Conservation (phyloP, 2,329 filamentous ascomycete genomes). For the Colletotrichum theobromicola region DNA sequence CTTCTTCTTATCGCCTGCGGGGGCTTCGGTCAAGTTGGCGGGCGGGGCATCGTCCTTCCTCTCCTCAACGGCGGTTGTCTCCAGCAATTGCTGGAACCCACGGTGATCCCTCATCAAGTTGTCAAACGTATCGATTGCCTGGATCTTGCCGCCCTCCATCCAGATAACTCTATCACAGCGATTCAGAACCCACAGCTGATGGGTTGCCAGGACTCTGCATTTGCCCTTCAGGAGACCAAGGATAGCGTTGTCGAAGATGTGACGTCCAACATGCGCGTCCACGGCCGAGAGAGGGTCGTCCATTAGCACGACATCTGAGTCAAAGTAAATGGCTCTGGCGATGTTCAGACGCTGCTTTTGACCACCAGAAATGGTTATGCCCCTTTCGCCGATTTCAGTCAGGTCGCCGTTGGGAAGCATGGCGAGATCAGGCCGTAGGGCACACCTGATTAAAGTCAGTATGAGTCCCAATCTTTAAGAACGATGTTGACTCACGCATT, state of each 20-base stretch:
- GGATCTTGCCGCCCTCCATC: slow-evolving; percentile 86
- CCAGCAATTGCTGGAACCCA: slow-evolving; percentile 85
- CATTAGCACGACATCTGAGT: slow-evolving; percentile 71
- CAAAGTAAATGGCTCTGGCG: slow-evolving; percentile 78
- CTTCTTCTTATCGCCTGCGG: slow-evolving; percentile 49
- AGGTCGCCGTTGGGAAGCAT: slow-evolving; percentile 90
- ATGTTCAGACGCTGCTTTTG: slow-evolving; percentile 97
- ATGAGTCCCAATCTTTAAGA: background rate
- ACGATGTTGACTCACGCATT: slow-evolving; percentile 61
- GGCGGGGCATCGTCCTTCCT: slow-evolving; percentile 57
- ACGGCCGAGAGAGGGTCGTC: slow-evolving; percentile 74
- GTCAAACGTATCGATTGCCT: slow-evolving; percentile 86
- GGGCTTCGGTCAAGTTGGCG: slow-evolving; percentile 45
- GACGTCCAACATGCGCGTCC: slow-evolving; percentile 72
- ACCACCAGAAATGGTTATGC: slow-evolving; percentile 93
- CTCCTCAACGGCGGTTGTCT: slow-evolving; percentile 78
- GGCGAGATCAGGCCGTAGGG: slow-evolving; percentile 82
- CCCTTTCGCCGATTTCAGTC: slow-evolving; percentile 94
- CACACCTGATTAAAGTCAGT: slow-evolving; percentile 61
- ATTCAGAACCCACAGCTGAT: slow-evolving; percentile 91
- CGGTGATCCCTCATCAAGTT: slow-evolving; percentile 81
- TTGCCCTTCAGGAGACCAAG: slow-evolving; percentile 87
- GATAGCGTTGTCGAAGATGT: slow-evolving; percentile 94
- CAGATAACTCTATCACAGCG: slow-evolving; percentile 92
- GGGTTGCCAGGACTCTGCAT: slow-evolving; percentile 89